phyloP scores from a whole-genome alignment of 2,329 filamentous ascomycete species.

The Diaporthe capsici region DNA sequence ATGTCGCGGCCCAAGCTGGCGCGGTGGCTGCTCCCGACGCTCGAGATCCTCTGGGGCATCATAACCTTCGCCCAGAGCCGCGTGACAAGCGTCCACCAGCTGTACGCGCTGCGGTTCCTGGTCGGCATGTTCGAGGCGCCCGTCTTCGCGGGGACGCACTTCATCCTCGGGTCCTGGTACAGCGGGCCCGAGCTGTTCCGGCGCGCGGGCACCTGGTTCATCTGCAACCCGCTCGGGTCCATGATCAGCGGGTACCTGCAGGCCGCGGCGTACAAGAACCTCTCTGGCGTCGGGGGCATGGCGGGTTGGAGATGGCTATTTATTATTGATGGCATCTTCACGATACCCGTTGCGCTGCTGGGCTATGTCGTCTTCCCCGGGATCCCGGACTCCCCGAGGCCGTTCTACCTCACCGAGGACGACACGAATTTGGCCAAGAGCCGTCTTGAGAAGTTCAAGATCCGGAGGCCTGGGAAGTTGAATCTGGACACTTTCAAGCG shows the following conservation, averaged over 20 bases:
- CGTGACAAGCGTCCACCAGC: slow-evolving; percentile 49
- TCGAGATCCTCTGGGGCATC: slow-evolving; percentile 52
- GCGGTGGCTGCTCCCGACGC: slow-evolving; percentile 50
- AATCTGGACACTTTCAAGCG: slow-evolving; percentile 60
- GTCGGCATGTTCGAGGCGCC: slow-evolving; percentile 52
- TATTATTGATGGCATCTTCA: slow-evolving; percentile 72
- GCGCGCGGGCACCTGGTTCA: slow-evolving; percentile 49
- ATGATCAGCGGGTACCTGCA: slow-evolving; percentile 59
- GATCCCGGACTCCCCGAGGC: slow-evolving; percentile 55
- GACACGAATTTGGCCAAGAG: slow-evolving; percentile 56
- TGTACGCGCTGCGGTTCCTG: slow-evolving; percentile 50
- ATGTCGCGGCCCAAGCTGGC: slow-evolving; percentile 50
- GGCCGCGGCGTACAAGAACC: slow-evolving; percentile 66
- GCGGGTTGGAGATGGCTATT: slow-evolving; percentile 69
- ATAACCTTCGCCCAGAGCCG: slow-evolving; percentile 50
- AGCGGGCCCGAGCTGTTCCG: slow-evolving; percentile 50
- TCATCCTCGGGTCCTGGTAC: slow-evolving; percentile 50
- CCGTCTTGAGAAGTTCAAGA: slow-evolving; percentile 48
- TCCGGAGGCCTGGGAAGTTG: slow-evolving; percentile 57
- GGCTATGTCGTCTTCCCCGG: slow-evolving; percentile 62
- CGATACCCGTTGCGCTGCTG: slow-evolving; percentile 66
- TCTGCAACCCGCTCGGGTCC: slow-evolving; percentile 48
- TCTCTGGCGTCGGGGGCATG: slow-evolving; percentile 63
- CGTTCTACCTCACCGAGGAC: slow-evolving; percentile 53
- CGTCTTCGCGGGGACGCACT: slow-evolving; percentile 52